These are phyloP conservation scores for Articulospora tetracladia DNA, from an alignment of 495 filamentous ascomycete species.

Conservation along the genomic window DNA sequence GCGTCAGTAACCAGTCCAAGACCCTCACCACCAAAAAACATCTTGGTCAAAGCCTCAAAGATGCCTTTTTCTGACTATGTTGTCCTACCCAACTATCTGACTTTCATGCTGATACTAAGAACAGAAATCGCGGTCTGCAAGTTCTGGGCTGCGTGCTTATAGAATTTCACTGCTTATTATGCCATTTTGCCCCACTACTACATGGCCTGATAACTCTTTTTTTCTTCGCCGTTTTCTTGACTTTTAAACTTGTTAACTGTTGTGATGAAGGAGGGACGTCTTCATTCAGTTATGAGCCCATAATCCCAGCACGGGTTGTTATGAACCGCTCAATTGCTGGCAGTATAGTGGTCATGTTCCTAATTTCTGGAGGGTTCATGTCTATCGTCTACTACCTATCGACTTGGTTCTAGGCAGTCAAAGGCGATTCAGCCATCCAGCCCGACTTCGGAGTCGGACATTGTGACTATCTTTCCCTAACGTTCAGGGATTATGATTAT, in stretches of 20 bases:
- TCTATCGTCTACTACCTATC: constrained; percentile 19
- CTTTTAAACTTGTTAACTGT: too few relatives aligned
- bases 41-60: too few relatives aligned
- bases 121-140: background rate
- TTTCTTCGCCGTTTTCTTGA: too few relatives aligned
- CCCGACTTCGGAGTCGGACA: constrained; percentile 53
- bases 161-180: background rate
- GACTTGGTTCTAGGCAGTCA: constrained; percentile 19
- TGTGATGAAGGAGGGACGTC: too few relatives aligned
- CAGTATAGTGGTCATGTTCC: constrained; percentile 25
- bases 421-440: constrained; percentile 52
- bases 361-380: constrained; percentile 15
- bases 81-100: background rate
- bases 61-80: background rate
- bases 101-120: background rate
- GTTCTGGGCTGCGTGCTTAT: background rate
- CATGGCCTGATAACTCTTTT: too few relatives aligned
- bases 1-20: too few relatives aligned
- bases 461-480: too few relatives aligned
- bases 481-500: background rate
- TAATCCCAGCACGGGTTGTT: constrained; percentile 34
- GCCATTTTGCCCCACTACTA: background rate
- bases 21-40: too few relatives aligned
- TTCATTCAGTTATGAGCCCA: too few relatives aligned
- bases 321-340: constrained; percentile 29